A percentile compares a stretch with the other conserved stretches of the same genome.
Evolutionary conservation across 257 asterid genomes (phyloP).

Genomic region (Penstemon barbatus): DNA sequence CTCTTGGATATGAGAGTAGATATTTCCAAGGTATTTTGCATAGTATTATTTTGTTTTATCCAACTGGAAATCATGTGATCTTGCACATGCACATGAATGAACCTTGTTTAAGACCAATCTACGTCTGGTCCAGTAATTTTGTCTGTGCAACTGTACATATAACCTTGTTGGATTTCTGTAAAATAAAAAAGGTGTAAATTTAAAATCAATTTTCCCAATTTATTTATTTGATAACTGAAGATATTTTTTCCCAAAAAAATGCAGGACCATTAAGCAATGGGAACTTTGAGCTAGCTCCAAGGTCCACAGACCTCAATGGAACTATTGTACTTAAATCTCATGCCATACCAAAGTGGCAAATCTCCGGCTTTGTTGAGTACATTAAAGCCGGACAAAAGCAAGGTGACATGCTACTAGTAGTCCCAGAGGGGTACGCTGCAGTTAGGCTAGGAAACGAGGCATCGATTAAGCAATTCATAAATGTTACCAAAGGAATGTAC

Average conservation of each 20-base stretch:
- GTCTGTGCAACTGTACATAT: slow-evolving; percentile 31
- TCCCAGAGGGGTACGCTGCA: slow-evolving; percentile 92
- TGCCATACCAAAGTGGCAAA: slow-evolving; percentile 77
- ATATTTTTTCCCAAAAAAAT: neutral
- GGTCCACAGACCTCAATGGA: slow-evolving; percentile 59
- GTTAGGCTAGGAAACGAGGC: slow-evolving; percentile 94
- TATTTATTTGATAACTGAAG: neutral
- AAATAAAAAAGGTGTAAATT: no score
- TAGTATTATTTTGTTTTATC: slow-evolving; percentile 4
- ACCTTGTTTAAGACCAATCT: slow-evolving; percentile 11
- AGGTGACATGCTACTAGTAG: slow-evolving; percentile 91
- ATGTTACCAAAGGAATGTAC: slow-evolving; percentile 74
- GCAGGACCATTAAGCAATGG: slow-evolving; percentile 82
- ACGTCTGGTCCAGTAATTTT: slow-evolving; percentile 30
- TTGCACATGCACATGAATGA: slow-evolving; percentile 30
- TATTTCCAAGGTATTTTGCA: slow-evolving; percentile 7
- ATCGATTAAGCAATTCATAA: slow-evolving; percentile 62
- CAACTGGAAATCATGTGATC: slow-evolving; percentile 30
- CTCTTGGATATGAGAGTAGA: no score
- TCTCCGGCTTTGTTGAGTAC: slow-evolving; percentile 88
- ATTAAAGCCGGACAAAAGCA: slow-evolving; percentile 92
- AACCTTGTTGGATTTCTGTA: slow-evolving; percentile 18
- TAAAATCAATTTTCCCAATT: no score
- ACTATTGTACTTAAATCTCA: slow-evolving; percentile 56
- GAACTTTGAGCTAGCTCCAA: slow-evolving; percentile 75